Conservation (phyloP, 352 stramenopile species). For the Pythium guiyangense region DNA sequence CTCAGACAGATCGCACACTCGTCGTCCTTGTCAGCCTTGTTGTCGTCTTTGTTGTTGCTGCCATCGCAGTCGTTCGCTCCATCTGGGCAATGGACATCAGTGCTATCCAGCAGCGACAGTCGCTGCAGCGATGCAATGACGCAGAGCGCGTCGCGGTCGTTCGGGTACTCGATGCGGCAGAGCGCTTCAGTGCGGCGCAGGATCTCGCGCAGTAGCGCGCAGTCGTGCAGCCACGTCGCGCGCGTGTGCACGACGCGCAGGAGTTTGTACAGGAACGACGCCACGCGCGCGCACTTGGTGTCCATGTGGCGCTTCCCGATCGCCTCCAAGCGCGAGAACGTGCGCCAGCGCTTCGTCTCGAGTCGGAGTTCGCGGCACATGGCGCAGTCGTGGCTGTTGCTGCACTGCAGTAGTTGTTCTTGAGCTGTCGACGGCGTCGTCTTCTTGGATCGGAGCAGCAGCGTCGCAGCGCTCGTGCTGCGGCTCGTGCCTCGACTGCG, state of each 20-base stretch:
- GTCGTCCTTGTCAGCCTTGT: not conserved
- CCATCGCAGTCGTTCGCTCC: not conserved
- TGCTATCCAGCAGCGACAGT: conserved; percentile 10
- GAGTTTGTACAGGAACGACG: too few relatives aligned
- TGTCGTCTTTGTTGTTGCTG: conserved; percentile 1
- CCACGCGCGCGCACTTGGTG: too few relatives aligned
- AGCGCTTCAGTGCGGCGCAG: conserved; percentile 40
- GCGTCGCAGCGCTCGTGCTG: not conserved
- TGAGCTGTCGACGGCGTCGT: not conserved
- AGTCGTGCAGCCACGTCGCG: too few relatives aligned
- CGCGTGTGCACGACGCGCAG: too few relatives aligned
- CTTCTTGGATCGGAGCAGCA: not conserved
- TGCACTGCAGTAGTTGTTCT: too few relatives aligned
- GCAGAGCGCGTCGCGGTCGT: conserved; percentile 33
- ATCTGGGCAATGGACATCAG: conserved; percentile 1
- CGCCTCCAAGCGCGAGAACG: too few relatives aligned
- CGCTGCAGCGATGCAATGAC: conserved; percentile 43
- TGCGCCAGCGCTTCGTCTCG: conserved; percentile 24
- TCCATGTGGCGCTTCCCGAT: too few relatives aligned
- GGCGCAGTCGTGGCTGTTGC: conserved; percentile 6
- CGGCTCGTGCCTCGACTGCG: conserved; percentile 12
- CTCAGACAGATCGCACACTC: conserved; percentile 66
- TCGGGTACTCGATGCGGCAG: conserved; percentile 43
- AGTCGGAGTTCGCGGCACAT: conserved; percentile 43
- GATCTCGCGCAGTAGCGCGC: conserved; percentile 53